phyloP scores from a whole-genome alignment of 2,329 filamentous ascomycete genomes.

The Fusarium buxicola region DNA sequence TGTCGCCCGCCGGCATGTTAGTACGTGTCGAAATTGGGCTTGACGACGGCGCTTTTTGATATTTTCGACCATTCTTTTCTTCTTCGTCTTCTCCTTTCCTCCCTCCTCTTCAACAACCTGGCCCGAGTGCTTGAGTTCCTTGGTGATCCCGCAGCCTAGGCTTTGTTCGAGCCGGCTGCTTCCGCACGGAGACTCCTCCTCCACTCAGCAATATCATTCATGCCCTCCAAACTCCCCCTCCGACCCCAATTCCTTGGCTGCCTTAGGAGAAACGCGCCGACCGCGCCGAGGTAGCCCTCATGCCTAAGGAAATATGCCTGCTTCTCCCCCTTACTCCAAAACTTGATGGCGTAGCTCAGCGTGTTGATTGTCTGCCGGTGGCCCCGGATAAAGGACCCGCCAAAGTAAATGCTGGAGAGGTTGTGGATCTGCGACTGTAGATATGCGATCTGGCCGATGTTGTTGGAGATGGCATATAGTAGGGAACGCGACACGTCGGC shows the following conservation, averaged over 20 bases:
- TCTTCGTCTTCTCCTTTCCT: neutral
- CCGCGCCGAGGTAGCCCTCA: slow-evolving; percentile 93
- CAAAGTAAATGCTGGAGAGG: slow-evolving; percentile 95
- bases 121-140: neutral
- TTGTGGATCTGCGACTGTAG: slow-evolving; percentile 96
- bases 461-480: slow-evolving; percentile 96
- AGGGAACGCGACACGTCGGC: slow-evolving; percentile 92
- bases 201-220: slow-evolving; percentile 50
- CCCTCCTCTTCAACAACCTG: neutral
- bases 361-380: slow-evolving; percentile 99
- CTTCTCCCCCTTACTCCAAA: slow-evolving; percentile 94
- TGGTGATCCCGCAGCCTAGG: slow-evolving; percentile 5
- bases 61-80: slow-evolving; percentile 5
- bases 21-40: slow-evolving; percentile 3
- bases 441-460: slow-evolving; percentile 97
- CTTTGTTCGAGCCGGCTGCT: slow-evolving; percentile 20
- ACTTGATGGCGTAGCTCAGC: slow-evolving; percentile 94
- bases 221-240: slow-evolving; percentile 77
- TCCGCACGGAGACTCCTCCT: slow-evolving; percentile 41
- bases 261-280: slow-evolving; percentile 92
- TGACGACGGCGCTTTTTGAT: slow-evolving; percentile 10
- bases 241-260: slow-evolving; percentile 93
- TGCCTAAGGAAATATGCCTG: slow-evolving; percentile 96
- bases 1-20: slow-evolving; percentile 15
- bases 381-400: slow-evolving; percentile 94